These are phyloP conservation scores for Suillus bovinus DNA, from an alignment of 768 basidiomycete genomes.

Conservation along the genomic window DNA sequence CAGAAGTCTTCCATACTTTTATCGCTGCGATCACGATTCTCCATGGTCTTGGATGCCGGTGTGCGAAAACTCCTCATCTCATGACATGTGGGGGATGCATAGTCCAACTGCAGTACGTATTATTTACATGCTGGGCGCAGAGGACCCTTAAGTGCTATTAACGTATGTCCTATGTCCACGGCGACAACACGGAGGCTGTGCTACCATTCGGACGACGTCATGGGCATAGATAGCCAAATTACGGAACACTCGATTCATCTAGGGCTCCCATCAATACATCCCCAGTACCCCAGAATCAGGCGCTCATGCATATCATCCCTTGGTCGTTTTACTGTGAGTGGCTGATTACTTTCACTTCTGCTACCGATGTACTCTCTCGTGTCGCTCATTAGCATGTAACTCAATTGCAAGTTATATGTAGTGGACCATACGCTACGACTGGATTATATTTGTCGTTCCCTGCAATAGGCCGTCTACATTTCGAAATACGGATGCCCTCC, in stretches of 20 bases:
- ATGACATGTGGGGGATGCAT: background rate
- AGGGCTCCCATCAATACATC: background rate
- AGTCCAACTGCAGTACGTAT: background rate
- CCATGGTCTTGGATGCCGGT: background rate
- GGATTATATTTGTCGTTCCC: background rate
- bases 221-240: background rate
- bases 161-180: constrained; percentile 2
- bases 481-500: background rate
- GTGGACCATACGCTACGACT: background rate
- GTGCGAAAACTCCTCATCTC: background rate
- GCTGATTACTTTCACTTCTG: no score
- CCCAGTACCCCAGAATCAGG: background rate
- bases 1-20: background rate
- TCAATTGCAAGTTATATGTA: background rate
- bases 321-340: background rate
- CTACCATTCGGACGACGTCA: background rate
- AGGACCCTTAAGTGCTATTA: background rate
- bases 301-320: background rate
- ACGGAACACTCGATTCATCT: background rate
- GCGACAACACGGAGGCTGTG: background rate
- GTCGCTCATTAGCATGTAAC: background rate
- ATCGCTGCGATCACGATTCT: background rate
- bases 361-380: no score
- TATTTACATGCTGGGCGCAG: background rate
- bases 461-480: background rate